phyloP scores from a whole-genome alignment of 192 early-diverging fungal species.

The Entophlyctis helioformis region DNA sequence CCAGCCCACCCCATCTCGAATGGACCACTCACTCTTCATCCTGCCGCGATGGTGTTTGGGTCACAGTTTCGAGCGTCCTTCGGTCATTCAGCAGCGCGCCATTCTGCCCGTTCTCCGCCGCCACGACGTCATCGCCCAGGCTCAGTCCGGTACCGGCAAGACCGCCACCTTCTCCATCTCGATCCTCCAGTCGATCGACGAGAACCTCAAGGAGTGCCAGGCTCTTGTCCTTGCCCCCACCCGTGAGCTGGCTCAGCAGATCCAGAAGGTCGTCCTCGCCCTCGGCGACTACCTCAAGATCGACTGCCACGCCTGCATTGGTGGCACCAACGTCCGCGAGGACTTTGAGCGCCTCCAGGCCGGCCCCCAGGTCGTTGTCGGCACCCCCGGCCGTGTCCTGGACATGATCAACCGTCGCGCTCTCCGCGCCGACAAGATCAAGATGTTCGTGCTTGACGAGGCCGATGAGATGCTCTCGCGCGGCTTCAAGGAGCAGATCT shows the following conservation, averaged over 20 bases:
- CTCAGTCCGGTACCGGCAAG: conserved; percentile 99
- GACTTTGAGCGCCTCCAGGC: conserved; percentile 68
- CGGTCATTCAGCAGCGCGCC: conserved; percentile 92
- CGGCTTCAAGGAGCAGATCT: conserved; percentile 99
- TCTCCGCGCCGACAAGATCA: conserved; percentile 73
- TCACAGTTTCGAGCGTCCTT: conserved; percentile 87
- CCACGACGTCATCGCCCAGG: conserved; percentile 99
- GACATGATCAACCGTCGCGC: conserved; percentile 96
- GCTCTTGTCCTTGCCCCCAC: conserved; percentile 96
- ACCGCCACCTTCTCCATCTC: conserved; percentile 99
- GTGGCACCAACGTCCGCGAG: conserved; percentile 89
- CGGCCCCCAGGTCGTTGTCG: conserved; percentile 90
- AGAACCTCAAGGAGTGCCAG: conserved; percentile 65
- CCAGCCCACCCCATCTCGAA: neutral
- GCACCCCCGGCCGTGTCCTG: conserved; percentile 95
- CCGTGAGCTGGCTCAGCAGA: conserved; percentile 96
- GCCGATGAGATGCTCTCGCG: conserved; percentile 98
- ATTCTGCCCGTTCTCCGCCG: conserved; percentile 91
- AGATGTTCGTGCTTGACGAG: conserved; percentile 99
- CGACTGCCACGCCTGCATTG: conserved; percentile 92
- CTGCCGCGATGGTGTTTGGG: neutral
- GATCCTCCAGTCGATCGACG: conserved; percentile 88
- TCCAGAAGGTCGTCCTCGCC: conserved; percentile 88
- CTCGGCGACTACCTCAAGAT: conserved; percentile 93
- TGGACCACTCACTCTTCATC: neutral